phyloP scores from a whole-genome alignment of 2,329 filamentous ascomycete genomes.

The Pestalotiopsis sp. region DNA sequence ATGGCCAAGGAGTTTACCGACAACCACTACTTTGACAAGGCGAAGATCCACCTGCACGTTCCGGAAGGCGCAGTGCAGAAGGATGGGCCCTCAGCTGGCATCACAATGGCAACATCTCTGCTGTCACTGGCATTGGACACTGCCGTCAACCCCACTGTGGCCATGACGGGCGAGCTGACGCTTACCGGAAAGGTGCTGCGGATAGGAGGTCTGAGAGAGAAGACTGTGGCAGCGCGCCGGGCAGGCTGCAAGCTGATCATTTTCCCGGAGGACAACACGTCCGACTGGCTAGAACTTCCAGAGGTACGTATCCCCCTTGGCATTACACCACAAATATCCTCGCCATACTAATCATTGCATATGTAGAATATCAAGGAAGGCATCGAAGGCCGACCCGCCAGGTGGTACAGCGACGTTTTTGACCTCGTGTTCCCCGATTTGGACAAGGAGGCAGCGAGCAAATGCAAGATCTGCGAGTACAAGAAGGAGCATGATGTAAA shows the following conservation, averaged over 20 bases:
- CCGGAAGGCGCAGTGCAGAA: conserved; percentile 96
- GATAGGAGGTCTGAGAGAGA: conserved; percentile 92
- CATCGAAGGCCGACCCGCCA: conserved; percentile 86
- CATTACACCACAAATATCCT: background rate
- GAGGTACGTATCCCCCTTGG: conserved; percentile 67
- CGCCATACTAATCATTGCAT: conserved; percentile 21
- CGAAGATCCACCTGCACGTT: conserved; percentile 92
- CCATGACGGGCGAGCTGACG: conserved; percentile 97
- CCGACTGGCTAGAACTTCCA: conserved; percentile 95
- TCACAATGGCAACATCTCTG: conserved; percentile 96
- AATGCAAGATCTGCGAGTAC: conserved; percentile 65
- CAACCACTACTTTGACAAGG: conserved; percentile 96
- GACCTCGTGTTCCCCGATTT: conserved; percentile 84
- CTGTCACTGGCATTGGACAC: conserved; percentile 81
- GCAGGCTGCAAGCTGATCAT: conserved; percentile 92
- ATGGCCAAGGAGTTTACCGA: conserved; percentile 84
- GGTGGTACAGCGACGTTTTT: conserved; percentile 95
- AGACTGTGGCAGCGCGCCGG: conserved; percentile 91
- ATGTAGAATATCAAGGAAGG: conserved; percentile 94
- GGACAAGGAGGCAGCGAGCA: conserved; percentile 72
- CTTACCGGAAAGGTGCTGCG: conserved; percentile 94
- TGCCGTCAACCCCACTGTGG: conserved; percentile 80
- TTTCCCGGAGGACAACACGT: conserved; percentile 93
- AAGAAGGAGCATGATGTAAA: conserved; percentile 50
- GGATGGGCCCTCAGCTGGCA: conserved; percentile 89